These are phyloP conservation scores for Talaromyces funiculosus DNA, from an alignment of 2,329 filamentous ascomycete species.

Conservation along the genomic window DNA sequence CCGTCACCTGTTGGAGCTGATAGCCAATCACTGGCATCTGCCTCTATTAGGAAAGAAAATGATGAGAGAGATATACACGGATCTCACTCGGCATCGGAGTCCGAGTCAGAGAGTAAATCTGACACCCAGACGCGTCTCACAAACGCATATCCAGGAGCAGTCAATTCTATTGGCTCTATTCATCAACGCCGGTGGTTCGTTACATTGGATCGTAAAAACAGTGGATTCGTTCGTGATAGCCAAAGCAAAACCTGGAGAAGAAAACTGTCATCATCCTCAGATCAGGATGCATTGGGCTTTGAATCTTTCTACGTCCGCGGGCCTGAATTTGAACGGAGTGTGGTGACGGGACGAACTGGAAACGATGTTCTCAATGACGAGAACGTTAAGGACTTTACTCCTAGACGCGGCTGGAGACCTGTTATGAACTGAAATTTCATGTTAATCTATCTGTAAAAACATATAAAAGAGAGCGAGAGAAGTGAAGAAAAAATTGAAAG, in stretches of 20 bases:
- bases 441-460: too few species aligned
- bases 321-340: constrained; percentile 57
- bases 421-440: constrained; percentile 23
- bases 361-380: constrained; percentile 58
- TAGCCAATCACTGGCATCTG: background rate
- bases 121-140: constrained; percentile 52
- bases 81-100: constrained; percentile 11
- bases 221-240: constrained; percentile 46
- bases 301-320: constrained; percentile 58
- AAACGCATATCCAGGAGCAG: constrained; percentile 63
- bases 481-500: too few species aligned
- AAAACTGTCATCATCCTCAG: constrained; percentile 2
- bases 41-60: background rate
- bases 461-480: too few species aligned
- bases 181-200: constrained; percentile 64
- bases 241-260: constrained; percentile 26
- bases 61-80: constrained; percentile 13
- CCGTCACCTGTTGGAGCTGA: constrained; percentile 7
- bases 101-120: constrained; percentile 36
- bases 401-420: constrained; percentile 55
- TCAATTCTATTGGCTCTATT: constrained; percentile 60
- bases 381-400: constrained; percentile 51
- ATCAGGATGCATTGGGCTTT: constrained; percentile 34
- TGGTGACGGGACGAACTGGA: constrained; percentile 58
- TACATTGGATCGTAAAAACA: constrained; percentile 54